Conservation (phyloP, 1,139 yeast species). For the Pneumocystis oryctolagi region DNA sequence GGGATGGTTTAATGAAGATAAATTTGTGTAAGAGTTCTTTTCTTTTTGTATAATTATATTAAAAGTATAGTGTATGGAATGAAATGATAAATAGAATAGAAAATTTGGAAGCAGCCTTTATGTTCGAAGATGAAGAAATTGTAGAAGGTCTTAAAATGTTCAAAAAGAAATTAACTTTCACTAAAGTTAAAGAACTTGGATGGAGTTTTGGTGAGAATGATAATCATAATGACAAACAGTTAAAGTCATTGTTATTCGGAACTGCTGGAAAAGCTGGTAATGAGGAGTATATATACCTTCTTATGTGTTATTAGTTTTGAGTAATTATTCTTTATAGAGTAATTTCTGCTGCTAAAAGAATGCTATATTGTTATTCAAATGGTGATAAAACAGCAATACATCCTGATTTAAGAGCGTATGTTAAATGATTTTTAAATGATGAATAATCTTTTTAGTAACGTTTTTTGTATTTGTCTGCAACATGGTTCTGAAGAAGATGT, state of each 20-base stretch:
- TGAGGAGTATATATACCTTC: conserved; percentile 28
- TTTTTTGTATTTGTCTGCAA: conserved; percentile 55
- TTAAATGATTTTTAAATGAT: background rate
- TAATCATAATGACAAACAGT: conserved; percentile 50
- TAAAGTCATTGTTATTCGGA: conserved; percentile 58
- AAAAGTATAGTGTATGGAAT: conserved; percentile 43
- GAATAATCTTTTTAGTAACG: conserved; percentile 25
- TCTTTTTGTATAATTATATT: conserved; percentile 16
- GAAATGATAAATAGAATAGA: conserved; percentile 44
- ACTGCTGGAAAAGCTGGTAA: conserved; percentile 53
- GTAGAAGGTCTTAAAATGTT: conserved; percentile 45
- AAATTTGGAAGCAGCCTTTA: conserved; percentile 49
- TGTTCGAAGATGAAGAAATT: conserved; percentile 47
- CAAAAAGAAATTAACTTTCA: conserved; percentile 43
- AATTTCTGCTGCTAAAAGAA: conserved; percentile 36
- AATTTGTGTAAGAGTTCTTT: conserved; percentile 35
- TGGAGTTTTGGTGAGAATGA: conserved; percentile 52
- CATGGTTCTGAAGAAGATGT: conserved; percentile 41
- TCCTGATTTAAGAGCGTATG: conserved; percentile 51
- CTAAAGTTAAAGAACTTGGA: conserved; percentile 47
- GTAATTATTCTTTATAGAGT: background rate
- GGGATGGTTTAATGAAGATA: conserved; percentile 52
- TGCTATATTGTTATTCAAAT: conserved; percentile 43
- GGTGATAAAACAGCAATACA: conserved; percentile 63
- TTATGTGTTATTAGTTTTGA: background rate